Percentiles rank a stretch among this genome's conserved stretches.
These are phyloP conservation scores for Starmerella kuoi DNA, from an alignment of 805 yeast species.

Conservation along the genomic window DNA sequence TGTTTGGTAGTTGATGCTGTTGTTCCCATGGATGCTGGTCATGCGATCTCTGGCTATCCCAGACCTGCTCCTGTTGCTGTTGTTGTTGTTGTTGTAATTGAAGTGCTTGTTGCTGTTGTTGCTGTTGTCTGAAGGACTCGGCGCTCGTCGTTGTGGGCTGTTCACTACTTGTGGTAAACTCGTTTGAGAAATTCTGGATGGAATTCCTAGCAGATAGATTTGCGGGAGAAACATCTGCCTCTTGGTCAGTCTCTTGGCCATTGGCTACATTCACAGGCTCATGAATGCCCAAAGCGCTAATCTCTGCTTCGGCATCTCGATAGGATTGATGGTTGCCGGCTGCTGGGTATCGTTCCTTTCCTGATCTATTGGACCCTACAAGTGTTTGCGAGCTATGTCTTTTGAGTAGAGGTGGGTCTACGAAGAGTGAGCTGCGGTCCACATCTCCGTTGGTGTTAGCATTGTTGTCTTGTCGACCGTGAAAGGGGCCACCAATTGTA, in stretches of 20 bases:
- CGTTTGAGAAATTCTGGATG: neutral
- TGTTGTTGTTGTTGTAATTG: neutral
- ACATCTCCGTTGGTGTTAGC: too few relatives aligned
- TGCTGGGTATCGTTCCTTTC: neutral
- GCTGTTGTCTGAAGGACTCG: neutral
- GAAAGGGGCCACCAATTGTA: slow-evolving; percentile 9
- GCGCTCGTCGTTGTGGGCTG: neutral
- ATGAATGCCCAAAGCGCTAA: slow-evolving; percentile 9
- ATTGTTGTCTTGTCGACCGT: too few relatives aligned
- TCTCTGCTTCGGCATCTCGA: slow-evolving; percentile 9
- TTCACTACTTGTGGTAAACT: neutral
- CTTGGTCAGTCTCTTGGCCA: neutral
- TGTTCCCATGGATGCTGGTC: too few relatives aligned
- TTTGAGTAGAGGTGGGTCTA: neutral
- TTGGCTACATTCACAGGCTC: slow-evolving; percentile 1
- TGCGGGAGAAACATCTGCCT: neutral
- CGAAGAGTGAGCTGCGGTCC: too few relatives aligned
- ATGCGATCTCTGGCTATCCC: neutral
- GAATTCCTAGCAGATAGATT: neutral
- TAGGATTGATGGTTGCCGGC: neutral
- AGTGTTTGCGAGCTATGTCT: slow-evolving; percentile 9
- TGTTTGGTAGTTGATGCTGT: too few relatives aligned
- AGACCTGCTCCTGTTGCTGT: neutral
- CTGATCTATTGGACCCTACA: slow-evolving; percentile 6
- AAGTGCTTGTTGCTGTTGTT: neutral